A percentile compares a stretch with the other conserved stretches of the same genome.
These are phyloP conservation scores for Paraurostyla sp. DNA, from an alignment of 73 alveolate species.

Conservation along the genomic window DNA sequence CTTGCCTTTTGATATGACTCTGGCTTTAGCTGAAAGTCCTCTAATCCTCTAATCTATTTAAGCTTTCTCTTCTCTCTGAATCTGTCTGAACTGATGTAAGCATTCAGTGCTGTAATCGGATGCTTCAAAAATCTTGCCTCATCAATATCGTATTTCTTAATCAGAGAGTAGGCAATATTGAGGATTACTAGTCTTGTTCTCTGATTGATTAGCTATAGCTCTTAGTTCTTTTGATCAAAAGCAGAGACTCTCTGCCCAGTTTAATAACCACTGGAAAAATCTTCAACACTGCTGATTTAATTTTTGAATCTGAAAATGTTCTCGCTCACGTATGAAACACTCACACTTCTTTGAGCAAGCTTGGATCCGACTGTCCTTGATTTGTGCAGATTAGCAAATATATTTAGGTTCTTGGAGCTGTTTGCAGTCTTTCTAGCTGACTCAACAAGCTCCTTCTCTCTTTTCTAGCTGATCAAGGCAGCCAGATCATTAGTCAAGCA, in stretches of 20 bases:
- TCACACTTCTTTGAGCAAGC: conserved; percentile 18
- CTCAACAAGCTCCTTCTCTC: conserved; percentile 88
- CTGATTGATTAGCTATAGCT: not conserved
- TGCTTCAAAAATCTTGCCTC: conserved; percentile 52
- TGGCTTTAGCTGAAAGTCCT: too few species aligned
- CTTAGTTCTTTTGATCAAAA: not conserved
- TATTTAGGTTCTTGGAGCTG: not conserved
- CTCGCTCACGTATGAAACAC: conserved; percentile 20
- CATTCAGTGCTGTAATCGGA: conserved; percentile 27
- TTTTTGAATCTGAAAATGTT: not conserved
- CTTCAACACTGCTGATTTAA: not conserved
- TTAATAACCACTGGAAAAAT: not conserved
- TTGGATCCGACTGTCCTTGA: not conserved
- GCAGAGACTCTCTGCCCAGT: not conserved
- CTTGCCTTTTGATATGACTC: too few species aligned
- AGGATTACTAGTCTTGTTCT: conserved; percentile 45
- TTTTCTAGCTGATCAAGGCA: conserved; percentile 86
- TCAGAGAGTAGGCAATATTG: conserved; percentile 12
- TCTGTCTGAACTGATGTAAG: not conserved
- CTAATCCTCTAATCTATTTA: conserved; percentile 23
- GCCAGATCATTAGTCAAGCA: conserved; percentile 93
- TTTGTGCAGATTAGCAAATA: not conserved
- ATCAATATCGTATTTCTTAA: conserved; percentile 51
- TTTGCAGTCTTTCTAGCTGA: conserved; percentile 80
- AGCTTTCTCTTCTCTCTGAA: not conserved